Conservation (phyloP, 768 basidiomycete species). For the Mycena metata region DNA sequence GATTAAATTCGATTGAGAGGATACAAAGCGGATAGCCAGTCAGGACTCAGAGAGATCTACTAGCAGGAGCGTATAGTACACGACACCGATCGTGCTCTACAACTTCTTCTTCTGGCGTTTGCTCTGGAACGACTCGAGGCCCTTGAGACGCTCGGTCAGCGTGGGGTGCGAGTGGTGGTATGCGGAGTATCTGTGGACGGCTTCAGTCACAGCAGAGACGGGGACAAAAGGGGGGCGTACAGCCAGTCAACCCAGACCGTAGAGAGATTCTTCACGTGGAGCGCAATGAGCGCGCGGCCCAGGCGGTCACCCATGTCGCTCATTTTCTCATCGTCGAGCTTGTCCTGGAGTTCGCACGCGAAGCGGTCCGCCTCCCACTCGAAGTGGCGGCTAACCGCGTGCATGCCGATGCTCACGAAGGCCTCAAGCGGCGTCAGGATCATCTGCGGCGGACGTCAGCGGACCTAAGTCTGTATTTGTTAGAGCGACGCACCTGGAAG, state of each 20-base stretch:
- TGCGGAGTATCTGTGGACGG: constrained; percentile 82
- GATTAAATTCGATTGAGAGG: too few species aligned
- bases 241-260: constrained; percentile 96
- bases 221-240: constrained; percentile 57
- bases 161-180: constrained; percentile 98
- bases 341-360: constrained; percentile 78
- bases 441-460: constrained; percentile 61
- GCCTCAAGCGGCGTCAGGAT: constrained; percentile 86
- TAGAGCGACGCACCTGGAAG: constrained; percentile 68
- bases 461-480: neutral
- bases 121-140: constrained; percentile 76
- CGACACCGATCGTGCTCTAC: constrained; percentile 15
- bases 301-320: constrained; percentile 89
- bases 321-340: constrained; percentile 68
- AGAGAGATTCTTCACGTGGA: constrained; percentile 94
- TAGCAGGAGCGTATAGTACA: neutral
- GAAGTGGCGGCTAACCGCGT: constrained; percentile 86
- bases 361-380: constrained; percentile 96
- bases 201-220: constrained; percentile 5
- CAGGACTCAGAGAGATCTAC: too few species aligned
- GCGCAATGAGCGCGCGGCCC: constrained; percentile 82
- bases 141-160: constrained; percentile 88
- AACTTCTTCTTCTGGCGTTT: constrained; percentile 26
- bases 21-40: too few species aligned
- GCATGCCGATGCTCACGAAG: constrained; percentile 78